A percentile compares a stretch with the other conserved stretches of the same genome.
Conservation (phyloP, 768 basidiomycete species). For the Asterophora lycoperdoides region DNA sequence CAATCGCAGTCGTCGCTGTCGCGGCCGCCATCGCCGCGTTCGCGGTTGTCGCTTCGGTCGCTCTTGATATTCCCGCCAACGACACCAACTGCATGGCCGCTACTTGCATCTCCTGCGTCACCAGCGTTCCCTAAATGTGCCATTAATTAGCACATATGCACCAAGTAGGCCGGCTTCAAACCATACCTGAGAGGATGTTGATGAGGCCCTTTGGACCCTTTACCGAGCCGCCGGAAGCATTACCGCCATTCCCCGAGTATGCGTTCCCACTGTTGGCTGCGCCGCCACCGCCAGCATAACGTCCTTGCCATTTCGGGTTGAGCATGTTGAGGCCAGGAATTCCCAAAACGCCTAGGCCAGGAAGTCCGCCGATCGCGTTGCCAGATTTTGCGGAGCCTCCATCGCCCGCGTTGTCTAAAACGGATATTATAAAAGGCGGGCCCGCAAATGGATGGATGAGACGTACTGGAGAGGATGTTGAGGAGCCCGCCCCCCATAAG, state of each 20-base stretch:
- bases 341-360: neutral
- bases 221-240: slow-evolving; percentile 33
- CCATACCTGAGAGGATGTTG: slow-evolving; percentile 30
- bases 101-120: slow-evolving; percentile 29
- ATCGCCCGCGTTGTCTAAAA: slow-evolving; percentile 25
- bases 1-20: slow-evolving; percentile 8
- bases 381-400: slow-evolving; percentile 34
- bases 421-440: neutral
- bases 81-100: slow-evolving; percentile 21
- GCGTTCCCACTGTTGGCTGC: slow-evolving; percentile 21
- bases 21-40: neutral
- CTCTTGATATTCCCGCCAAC: neutral
- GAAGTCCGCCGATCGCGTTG: slow-evolving; percentile 12
- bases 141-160: slow-evolving; percentile 4
- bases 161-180: neutral
- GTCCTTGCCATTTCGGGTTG: slow-evolving; percentile 2
- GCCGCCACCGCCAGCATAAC: slow-evolving; percentile 4
- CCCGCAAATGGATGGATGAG: neutral
- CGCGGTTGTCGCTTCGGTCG: neutral
- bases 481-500: slow-evolving; percentile 16
- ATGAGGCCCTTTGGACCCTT: slow-evolving; percentile 22
- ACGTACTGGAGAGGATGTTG: slow-evolving; percentile 27
- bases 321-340: neutral
- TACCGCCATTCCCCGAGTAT: slow-evolving; percentile 27
- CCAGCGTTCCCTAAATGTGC: slow-evolving; percentile 36